phyloP scores from a whole-genome alignment of 495 filamentous ascomycete genomes.

The Neurospora sp. region DNA sequence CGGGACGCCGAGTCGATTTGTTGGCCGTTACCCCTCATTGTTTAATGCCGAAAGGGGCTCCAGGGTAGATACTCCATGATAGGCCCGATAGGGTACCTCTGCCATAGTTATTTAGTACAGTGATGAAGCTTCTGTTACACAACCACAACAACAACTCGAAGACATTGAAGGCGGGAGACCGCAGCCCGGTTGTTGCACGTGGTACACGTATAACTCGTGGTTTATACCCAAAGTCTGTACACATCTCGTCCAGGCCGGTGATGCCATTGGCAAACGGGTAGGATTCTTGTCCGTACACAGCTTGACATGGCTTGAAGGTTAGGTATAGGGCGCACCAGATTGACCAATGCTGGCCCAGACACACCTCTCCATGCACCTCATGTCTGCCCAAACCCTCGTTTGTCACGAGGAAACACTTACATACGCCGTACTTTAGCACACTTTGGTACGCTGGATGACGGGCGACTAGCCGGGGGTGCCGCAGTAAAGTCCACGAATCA shows the following conservation, averaged over 20 bases:
- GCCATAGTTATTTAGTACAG: neutral
- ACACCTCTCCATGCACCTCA: neutral
- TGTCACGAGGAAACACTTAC: conserved; percentile 7
- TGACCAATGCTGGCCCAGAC: neutral
- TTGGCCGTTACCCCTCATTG: neutral
- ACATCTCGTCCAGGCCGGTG: neutral
- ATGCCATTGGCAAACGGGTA: neutral
- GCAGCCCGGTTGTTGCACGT: conserved; percentile 18
- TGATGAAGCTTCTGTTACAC: neutral
- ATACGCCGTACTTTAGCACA: neutral
- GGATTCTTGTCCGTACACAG: neutral
- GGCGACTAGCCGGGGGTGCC: conserved; percentile 11
- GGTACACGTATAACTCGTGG: conserved; percentile 9
- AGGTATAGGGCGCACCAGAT: neutral
- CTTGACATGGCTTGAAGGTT: neutral
- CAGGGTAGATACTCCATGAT: neutral
- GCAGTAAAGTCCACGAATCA: conserved; percentile 19
- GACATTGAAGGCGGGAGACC: conserved; percentile 3
- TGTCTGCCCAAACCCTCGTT: neutral
- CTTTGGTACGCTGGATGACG: neutral
- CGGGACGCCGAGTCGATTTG: neutral
- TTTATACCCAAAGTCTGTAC: neutral
- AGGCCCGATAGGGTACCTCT: neutral
- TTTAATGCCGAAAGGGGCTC: neutral
- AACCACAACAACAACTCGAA: neutral